Conservation (phyloP, 225 moss, liverwort and hornwort species). For the Polytrichum formosum region DNA sequence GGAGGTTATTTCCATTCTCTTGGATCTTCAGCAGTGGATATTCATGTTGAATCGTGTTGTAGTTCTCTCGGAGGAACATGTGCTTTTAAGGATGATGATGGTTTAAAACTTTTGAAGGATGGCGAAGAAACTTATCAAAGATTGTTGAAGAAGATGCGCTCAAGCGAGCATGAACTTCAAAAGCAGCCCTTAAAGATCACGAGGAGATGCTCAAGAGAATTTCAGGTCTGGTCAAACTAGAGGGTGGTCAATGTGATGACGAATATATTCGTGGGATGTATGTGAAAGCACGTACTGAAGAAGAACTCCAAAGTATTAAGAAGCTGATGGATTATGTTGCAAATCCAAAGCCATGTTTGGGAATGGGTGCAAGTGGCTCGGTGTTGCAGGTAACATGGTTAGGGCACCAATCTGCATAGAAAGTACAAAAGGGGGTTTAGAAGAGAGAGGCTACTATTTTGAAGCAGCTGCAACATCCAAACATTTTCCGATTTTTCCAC, state of each 20-base stretch:
- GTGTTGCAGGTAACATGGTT: background rate
- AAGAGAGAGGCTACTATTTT: conserved; percentile 8
- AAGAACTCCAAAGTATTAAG: background rate
- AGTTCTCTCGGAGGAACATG: background rate
- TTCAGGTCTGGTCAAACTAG: too few relatives aligned
- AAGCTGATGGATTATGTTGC: background rate
- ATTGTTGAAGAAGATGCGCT: background rate
- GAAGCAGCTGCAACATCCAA: background rate
- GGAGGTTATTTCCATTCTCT: conserved; percentile 4
- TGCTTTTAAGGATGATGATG: background rate
- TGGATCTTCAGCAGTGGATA: conserved; percentile 3
- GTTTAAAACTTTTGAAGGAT: background rate
- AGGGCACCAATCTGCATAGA: conserved; percentile 4
- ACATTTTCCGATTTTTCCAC: background rate
- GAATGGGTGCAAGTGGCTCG: conserved; percentile 4
- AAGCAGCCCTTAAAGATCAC: conserved; percentile 3
- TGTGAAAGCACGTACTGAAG: background rate
- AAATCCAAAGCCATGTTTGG: background rate
- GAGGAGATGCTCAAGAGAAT: background rate
- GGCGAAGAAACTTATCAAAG: background rate
- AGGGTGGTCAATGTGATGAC: background rate
- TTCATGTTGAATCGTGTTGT: background rate
- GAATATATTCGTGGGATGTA: background rate
- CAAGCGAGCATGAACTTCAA: background rate
- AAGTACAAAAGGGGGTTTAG: background rate